These are phyloP conservation scores for Rutstroemia sp. DNA, from an alignment of 2,329 filamentous ascomycete species.

Conservation along the genomic window DNA sequence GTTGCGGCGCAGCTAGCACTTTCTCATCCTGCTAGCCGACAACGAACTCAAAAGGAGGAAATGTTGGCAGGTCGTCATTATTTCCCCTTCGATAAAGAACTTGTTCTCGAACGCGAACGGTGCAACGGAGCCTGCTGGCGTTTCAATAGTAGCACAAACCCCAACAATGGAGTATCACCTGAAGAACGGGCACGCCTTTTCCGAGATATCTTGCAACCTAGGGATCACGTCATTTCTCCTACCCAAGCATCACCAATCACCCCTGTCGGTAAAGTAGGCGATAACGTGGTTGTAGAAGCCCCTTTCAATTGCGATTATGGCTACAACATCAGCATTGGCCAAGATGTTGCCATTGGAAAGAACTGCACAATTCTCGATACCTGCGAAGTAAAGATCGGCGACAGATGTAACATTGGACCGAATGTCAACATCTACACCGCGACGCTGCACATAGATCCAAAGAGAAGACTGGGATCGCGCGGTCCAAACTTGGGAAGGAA, in stretches of 20 bases:
- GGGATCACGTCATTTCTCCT: constrained; percentile 48
- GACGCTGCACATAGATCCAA: constrained; percentile 64
- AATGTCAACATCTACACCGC: constrained; percentile 82
- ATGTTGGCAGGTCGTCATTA: constrained; percentile 81
- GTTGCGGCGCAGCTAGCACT: constrained; percentile 28
- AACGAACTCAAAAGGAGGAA: constrained; percentile 72
- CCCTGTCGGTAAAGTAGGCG: constrained; percentile 58
- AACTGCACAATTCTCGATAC: constrained; percentile 84
- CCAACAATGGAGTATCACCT: constrained; percentile 61
- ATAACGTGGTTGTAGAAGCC: constrained; percentile 70
- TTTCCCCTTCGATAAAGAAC: constrained; percentile 67
- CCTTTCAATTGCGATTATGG: constrained; percentile 94
- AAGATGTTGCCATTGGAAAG: constrained; percentile 74
- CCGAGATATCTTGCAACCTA: constrained; percentile 61
- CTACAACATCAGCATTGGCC: constrained; percentile 85
- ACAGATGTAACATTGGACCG: constrained; percentile 68
- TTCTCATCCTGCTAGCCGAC: constrained; percentile 27
- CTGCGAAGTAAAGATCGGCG: constrained; percentile 74
- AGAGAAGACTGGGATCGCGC: constrained; percentile 64
- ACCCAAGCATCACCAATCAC: constrained; percentile 44
- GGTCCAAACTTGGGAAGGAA: constrained; percentile 63
- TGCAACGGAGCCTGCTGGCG: constrained; percentile 76
- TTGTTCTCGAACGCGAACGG: constrained; percentile 76
- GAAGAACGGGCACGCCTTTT: constrained; percentile 64
- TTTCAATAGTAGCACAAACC: constrained; percentile 80